Percentiles rank a stretch among this genome's conserved stretches.
Evolutionary conservation across 2,329 filamentous ascomycete genomes (phyloP).

Genomic region (Fusarium stilboides): DNA sequence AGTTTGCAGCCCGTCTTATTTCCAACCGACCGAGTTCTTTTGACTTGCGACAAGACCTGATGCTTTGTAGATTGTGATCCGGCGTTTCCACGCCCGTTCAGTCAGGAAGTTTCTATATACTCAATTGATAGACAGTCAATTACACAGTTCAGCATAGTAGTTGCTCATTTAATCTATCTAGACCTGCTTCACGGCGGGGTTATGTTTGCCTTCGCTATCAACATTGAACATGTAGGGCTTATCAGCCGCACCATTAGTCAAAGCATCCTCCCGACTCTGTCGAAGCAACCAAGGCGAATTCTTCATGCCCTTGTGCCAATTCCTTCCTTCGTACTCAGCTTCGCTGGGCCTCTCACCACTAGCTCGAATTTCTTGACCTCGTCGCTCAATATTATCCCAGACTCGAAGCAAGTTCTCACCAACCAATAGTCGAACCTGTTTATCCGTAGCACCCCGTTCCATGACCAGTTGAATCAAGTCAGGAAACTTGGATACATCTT

Average conservation of each 20-base stretch:
- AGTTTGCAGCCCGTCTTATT: not conserved
- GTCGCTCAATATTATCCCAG: not conserved
- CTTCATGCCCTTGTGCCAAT: not conserved
- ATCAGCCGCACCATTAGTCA: slow-evolving; percentile 15
- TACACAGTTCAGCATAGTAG: too few species aligned
- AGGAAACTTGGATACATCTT: too few species aligned
- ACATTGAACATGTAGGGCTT: slow-evolving; percentile 27
- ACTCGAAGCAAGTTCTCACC: slow-evolving; percentile 14
- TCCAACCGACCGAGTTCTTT: not conserved
- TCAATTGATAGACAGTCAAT: not conserved
- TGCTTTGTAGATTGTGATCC: too few species aligned
- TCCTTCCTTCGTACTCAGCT: slow-evolving; percentile 47
- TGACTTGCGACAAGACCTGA: too few species aligned
- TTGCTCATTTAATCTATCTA: not conserved
- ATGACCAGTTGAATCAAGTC: not conserved
- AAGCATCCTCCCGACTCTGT: slow-evolving; percentile 32
- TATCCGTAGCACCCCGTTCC: not conserved
- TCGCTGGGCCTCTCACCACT: slow-evolving; percentile 47
- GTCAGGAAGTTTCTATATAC: not conserved
- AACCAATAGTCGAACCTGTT: not conserved
- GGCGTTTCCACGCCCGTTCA: not conserved
- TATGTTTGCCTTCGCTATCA: slow-evolving; percentile 22
- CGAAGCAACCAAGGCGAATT: not conserved
- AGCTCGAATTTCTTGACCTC: slow-evolving; percentile 43
- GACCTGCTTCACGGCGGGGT: slow-evolving; percentile 17